phyloP scores from a whole-genome alignment of 2,329 filamentous ascomycete genomes.

The Pyricularia pennisetigena region DNA sequence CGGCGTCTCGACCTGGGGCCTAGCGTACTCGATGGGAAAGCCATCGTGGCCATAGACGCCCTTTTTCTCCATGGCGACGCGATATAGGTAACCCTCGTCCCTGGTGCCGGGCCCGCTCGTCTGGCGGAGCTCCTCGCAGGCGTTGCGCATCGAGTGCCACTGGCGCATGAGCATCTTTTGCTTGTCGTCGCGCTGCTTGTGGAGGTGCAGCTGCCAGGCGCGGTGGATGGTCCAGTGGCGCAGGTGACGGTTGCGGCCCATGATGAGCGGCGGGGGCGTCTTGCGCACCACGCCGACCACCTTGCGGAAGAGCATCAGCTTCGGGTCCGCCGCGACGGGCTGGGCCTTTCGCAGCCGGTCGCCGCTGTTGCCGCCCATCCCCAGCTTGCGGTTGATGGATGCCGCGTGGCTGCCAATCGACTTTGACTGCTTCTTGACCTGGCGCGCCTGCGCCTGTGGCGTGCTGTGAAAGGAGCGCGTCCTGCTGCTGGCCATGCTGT shows the following conservation, averaged over 20 bases:
- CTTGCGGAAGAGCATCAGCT: slow-evolving; percentile 21
- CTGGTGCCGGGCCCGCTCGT: slow-evolving; percentile 46
- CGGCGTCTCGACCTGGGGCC: slow-evolving; percentile 77
- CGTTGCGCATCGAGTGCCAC: slow-evolving; percentile 73
- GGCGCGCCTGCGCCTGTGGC: not conserved
- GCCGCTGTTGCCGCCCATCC: not conserved
- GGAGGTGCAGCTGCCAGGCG: slow-evolving; percentile 76
- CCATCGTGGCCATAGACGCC: slow-evolving; percentile 63
- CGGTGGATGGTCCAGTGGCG: slow-evolving; percentile 99
- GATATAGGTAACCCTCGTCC: slow-evolving; percentile 65
- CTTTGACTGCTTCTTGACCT: not conserved
- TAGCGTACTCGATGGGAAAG: slow-evolving; percentile 86
- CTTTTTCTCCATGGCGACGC: slow-evolving; percentile 85
- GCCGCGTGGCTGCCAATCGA: not conserved
- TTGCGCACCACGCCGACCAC: slow-evolving; percentile 20
- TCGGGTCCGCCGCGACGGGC: slow-evolving; percentile 17
- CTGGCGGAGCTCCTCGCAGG: slow-evolving; percentile 73
- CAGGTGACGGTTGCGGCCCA: slow-evolving; percentile 77
- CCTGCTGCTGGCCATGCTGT: not conserved
- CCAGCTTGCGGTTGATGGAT: not conserved
- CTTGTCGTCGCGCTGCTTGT: slow-evolving; percentile 53
- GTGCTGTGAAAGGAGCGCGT: not conserved
- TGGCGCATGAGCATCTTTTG: slow-evolving; percentile 64
- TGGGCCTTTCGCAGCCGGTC: slow-evolving; percentile 8
- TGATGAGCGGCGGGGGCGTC: slow-evolving; percentile 61